Evolutionary conservation across 164 flowering plant genomes (phyloP).

Genomic region (Platanus orientalis): DNA sequence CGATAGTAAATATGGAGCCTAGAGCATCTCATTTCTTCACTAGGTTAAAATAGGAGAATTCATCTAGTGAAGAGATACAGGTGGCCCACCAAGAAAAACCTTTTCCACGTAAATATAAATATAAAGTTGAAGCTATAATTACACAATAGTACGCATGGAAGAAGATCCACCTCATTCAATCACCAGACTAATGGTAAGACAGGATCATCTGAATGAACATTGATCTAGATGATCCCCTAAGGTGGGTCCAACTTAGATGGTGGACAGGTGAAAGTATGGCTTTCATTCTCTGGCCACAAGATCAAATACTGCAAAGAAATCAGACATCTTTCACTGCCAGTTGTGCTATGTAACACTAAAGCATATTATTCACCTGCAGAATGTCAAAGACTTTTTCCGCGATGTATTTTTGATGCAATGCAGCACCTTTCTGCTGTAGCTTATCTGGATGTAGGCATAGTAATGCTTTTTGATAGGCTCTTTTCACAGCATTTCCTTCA

Average conservation of each 20-base stretch:
- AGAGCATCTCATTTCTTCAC: too few relatives aligned
- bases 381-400: conserved; percentile 86
- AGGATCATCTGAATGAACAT: too few relatives aligned
- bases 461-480: conserved; percentile 82
- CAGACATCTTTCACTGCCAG: neutral
- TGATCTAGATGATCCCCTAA: neutral
- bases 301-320: neutral
- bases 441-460: conserved; percentile 90
- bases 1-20: neutral
- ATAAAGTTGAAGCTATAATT: too few relatives aligned
- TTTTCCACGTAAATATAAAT: too few relatives aligned
- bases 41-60: too few relatives aligned
- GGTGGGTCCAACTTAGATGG: neutral
- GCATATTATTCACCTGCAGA: conserved; percentile 61
- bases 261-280: neutral
- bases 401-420: conserved; percentile 59
- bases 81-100: too few relatives aligned
- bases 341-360: neutral
- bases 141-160: too few relatives aligned
- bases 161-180: too few relatives aligned
- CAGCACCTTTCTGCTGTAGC: conserved; percentile 85
- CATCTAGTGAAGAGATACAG: too few relatives aligned
- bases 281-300: neutral
- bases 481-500: conserved; percentile 71
- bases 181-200: too few relatives aligned